Percentiles rank a stretch among this genome's conserved stretches.
Conservation (phyloP, 257 asterid genomes). For the Coffea eugenioides region DNA sequence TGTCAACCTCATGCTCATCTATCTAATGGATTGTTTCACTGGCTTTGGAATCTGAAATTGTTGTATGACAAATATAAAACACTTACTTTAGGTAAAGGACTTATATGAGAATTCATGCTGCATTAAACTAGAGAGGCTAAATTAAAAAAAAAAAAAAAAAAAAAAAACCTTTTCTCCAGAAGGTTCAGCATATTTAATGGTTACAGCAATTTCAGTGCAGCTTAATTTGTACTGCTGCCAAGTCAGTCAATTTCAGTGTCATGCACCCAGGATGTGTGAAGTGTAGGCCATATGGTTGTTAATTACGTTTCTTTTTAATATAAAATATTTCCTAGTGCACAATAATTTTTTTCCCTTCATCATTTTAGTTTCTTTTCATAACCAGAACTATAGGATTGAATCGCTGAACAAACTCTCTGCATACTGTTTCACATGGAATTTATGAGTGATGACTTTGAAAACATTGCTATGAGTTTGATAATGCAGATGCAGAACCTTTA, state of each 20-base stretch:
- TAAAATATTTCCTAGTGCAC: not conserved
- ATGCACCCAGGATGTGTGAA: not conserved
- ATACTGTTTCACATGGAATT: constrained; percentile 18
- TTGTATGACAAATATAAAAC: not conserved
- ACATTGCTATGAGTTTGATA: constrained; percentile 17
- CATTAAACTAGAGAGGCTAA: not conserved
- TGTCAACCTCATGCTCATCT: not conserved
- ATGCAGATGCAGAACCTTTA: no score
- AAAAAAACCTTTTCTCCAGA: not conserved
- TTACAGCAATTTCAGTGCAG: not conserved
- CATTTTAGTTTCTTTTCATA: not conserved
- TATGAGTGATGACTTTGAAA: constrained; percentile 20
- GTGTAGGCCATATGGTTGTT: not conserved
- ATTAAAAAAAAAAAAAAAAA: no score
- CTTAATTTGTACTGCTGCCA: not conserved
- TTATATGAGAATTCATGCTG: not conserved
- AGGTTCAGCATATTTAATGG: not conserved
- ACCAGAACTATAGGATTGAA: constrained; percentile 24
- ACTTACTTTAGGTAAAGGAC: not conserved
- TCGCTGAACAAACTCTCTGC: no score
- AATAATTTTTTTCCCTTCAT: constrained; percentile 7
- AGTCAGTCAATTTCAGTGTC: not conserved
- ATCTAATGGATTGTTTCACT: not conserved
- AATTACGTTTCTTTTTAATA: not conserved
- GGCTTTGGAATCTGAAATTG: not conserved